Evolutionary conservation across 441 rosid genomes (phyloP), one percentile per base, ranked within the genome.

Genomic region (Arabidopsis lyrata): DNA sequence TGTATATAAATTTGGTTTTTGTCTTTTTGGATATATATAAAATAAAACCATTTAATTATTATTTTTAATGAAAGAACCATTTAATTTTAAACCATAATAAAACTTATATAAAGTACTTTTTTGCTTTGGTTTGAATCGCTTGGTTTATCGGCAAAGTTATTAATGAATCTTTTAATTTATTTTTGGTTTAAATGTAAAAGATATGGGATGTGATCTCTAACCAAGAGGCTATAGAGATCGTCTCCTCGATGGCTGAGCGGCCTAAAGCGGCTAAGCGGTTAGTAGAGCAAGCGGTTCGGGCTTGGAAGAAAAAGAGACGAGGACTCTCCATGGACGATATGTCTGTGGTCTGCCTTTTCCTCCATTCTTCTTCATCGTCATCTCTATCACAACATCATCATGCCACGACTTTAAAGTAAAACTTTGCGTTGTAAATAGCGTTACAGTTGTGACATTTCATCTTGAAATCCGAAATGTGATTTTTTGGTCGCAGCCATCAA

Each of bases 201-300:
- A 96, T 95, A 54, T 93, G 98, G 99, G 98, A 96, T 83, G 99
- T 96, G 50, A 49, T 96, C 57, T 85, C 99, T 6, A 96, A 96
- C 75, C 86, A 91, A 76, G 98, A 91, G 63, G 99, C 98, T 0
- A 76, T 91, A 66, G 76, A 89, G 18, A 89, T 96, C 0, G 93
- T 90, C 3, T 85, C 87, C 2, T 84, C 89, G 0, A 62, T 85
- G 0, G 68, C 84, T 5, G 87, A 91, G 70, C 82, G 80, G 66
- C 87, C 82, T 6, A 91, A 91, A 75, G 90, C 97, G 2, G 95
- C 97, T 0, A 93, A 89, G 77, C 66, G 75, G 29, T 80, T 95
- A 27, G 98, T 93, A 0, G 80, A 86, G 59, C 72, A 81, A 6
- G 98, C 98, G 0, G 89, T 60, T 4, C 70, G 58, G 0, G 96